phyloP scores from a whole-genome alignment of 2,329 filamentous ascomycete genomes.

The Fusarium succisae region DNA sequence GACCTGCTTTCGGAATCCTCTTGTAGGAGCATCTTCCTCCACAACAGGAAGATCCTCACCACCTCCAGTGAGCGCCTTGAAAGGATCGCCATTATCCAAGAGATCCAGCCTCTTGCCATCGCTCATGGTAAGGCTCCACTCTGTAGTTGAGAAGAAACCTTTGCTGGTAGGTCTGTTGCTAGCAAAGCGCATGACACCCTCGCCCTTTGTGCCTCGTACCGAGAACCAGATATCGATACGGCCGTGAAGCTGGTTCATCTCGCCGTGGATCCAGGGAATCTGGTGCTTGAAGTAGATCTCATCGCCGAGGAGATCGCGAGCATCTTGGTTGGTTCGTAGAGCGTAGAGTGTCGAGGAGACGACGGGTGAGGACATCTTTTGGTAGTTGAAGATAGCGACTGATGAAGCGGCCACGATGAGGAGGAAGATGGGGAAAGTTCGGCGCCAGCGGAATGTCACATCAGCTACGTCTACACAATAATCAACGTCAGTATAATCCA shows the following conservation, averaged over 20 bases:
- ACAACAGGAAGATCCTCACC: constrained; percentile 50
- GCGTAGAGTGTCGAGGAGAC: constrained; percentile 93
- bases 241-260: constrained; percentile 94
- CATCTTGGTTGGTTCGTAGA: constrained; percentile 79
- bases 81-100: constrained; percentile 77
- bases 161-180: constrained; percentile 72
- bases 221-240: constrained; percentile 86
- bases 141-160: constrained; percentile 81
- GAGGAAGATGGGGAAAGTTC: constrained; percentile 84
- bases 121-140: constrained; percentile 83
- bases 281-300: constrained; percentile 83
- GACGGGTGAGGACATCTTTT: constrained; percentile 87
- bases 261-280: constrained; percentile 84
- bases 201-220: constrained; percentile 80
- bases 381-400: constrained; percentile 98
- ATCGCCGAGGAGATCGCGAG: constrained; percentile 83
- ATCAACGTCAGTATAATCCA: not conserved
- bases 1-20: constrained; percentile 63
- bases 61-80: constrained; percentile 61
- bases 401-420: constrained; percentile 74
- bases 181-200: constrained; percentile 81
- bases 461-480: constrained; percentile 52
- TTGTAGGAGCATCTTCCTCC: constrained; percentile 51
- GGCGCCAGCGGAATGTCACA: constrained; percentile 68
- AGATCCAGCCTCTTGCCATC: constrained; percentile 74